Evolutionary conservation across 177 flowering plant species (phyloP).

Genomic region (Telopea speciosissima): DNA sequence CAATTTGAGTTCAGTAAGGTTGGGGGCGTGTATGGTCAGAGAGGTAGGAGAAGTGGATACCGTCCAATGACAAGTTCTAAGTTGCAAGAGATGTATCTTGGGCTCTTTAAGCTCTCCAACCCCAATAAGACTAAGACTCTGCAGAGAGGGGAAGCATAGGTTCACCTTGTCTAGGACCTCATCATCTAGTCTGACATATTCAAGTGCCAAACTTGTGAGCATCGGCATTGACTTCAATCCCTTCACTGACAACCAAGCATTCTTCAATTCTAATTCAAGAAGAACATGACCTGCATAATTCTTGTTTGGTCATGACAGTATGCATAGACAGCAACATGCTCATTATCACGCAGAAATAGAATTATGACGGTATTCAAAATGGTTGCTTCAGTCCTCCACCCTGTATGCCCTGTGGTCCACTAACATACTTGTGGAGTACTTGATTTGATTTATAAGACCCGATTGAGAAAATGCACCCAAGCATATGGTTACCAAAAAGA

Average conservation of each 20-base stretch:
- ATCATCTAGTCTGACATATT: slow-evolving; percentile 42
- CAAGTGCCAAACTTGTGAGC: slow-evolving; percentile 43
- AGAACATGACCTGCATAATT: no score
- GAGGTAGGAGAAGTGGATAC: slow-evolving; percentile 40
- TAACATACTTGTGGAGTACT: no score
- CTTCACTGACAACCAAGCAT: slow-evolving; percentile 51
- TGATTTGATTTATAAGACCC: no score
- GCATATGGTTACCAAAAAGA: no score
- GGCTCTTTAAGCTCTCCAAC: slow-evolving; percentile 48
- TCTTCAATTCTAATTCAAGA: slow-evolving; percentile 36
- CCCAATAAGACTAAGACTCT: slow-evolving; percentile 33
- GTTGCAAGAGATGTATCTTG: slow-evolving; percentile 35
- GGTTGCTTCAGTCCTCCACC: no score
- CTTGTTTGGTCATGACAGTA: no score
- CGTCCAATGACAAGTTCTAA: slow-evolving; percentile 36
- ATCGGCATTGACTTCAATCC: slow-evolving; percentile 35
- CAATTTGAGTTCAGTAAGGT: slow-evolving; percentile 28
- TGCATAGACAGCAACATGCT: no score
- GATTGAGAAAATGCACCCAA: no score
- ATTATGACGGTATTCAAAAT: no score
- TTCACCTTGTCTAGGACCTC: slow-evolving; percentile 39
- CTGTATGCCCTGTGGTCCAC: no score
- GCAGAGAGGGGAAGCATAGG: slow-evolving; percentile 36
- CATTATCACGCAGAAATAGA: no score
- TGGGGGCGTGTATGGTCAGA: slow-evolving; percentile 32